These are phyloP conservation scores for Spergularia bocconei DNA, from an alignment of 148 eudicot genomes.

Conservation along the genomic window DNA sequence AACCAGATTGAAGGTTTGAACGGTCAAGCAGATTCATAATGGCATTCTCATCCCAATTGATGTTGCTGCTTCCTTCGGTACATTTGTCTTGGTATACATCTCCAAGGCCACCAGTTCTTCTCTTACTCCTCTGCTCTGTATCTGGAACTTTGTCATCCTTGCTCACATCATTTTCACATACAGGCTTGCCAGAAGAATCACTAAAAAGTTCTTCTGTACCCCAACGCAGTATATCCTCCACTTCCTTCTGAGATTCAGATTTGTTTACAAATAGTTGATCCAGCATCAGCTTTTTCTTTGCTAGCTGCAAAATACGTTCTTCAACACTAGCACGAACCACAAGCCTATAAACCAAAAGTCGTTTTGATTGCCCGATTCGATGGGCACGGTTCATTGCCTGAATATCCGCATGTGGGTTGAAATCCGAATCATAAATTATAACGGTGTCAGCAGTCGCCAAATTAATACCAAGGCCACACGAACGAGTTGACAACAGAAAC, in stretches of 20 bases:
- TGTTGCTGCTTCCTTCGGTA: conserved; percentile 69
- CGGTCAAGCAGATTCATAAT: conserved; percentile 94
- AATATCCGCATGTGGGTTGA: conserved; percentile 98
- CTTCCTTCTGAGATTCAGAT: conserved; percentile 95
- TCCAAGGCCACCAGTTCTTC: conserved; percentile 86
- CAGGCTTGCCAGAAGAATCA: conserved; percentile 58
- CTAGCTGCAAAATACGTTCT: conserved; percentile 97
- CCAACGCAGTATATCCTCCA: conserved; percentile 95
- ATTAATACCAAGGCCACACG: conserved; percentile 99
- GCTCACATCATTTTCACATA: conserved; percentile 39
- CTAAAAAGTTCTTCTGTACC: conserved; percentile 93
- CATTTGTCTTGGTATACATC: conserved; percentile 93
- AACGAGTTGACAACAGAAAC: conserved; percentile 83
- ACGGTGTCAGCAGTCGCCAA: conserved; percentile 99
- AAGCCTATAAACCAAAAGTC: conserved; percentile 91
- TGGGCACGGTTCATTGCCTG: conserved; percentile 99
- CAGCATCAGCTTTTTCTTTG: conserved; percentile 93
- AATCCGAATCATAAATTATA: conserved; percentile 94
- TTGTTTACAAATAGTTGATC: conserved; percentile 98
- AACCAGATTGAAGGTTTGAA: conserved; percentile 60
- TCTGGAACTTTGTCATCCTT: conserved; percentile 60
- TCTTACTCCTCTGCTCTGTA: conserved; percentile 57
- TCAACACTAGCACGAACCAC: conserved; percentile 99
- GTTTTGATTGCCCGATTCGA: conserved; percentile 91
- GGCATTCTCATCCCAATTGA: conserved; percentile 90